Evolutionary conservation across 352 stramenopile species (phyloP).

Genomic region (Pythium sukuiense): DNA sequence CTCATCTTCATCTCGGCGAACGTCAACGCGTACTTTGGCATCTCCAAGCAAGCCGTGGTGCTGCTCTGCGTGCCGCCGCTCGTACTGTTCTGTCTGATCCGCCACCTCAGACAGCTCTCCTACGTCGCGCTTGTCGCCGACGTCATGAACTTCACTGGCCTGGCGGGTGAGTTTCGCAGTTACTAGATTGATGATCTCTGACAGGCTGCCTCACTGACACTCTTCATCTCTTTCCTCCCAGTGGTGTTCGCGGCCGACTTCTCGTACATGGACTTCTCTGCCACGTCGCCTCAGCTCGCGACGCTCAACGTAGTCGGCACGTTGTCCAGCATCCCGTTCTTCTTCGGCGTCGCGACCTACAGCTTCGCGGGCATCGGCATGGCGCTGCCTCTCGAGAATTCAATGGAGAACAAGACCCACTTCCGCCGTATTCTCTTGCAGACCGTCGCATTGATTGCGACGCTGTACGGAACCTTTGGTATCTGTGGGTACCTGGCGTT

Average conservation of each 20-base stretch:
- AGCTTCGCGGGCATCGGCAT: conserved; percentile 79
- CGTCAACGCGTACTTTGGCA: conserved; percentile 46
- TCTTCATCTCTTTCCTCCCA: no score
- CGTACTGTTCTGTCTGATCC: conserved; percentile 51
- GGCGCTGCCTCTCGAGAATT: conserved; percentile 66
- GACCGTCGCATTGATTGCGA: conserved; percentile 52
- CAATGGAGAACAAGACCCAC: conserved; percentile 46
- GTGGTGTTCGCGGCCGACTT: conserved; percentile 75
- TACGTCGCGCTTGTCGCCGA: conserved; percentile 77
- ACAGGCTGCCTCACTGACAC: not conserved
- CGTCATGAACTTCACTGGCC: conserved; percentile 66
- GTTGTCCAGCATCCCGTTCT: conserved; percentile 58
- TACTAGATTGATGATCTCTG: not conserved
- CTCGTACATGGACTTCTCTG: conserved; percentile 34
- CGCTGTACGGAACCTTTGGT: conserved; percentile 73
- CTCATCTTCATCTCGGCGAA: conserved; percentile 86
- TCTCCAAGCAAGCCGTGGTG: conserved; percentile 36
- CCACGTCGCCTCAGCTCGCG: conserved; percentile 22
- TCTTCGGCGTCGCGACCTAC: conserved; percentile 77
- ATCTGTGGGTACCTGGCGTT: conserved; percentile 72
- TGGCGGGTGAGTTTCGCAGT: conserved; percentile 28
- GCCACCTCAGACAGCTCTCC: conserved; percentile 68
- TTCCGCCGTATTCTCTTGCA: conserved; percentile 57
- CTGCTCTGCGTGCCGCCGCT: conserved; percentile 39
- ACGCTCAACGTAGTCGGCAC: conserved; percentile 39